Evolutionary conservation across 2,329 filamentous ascomycete species (phyloP).

Genomic region (Xylariaceae sp.): DNA sequence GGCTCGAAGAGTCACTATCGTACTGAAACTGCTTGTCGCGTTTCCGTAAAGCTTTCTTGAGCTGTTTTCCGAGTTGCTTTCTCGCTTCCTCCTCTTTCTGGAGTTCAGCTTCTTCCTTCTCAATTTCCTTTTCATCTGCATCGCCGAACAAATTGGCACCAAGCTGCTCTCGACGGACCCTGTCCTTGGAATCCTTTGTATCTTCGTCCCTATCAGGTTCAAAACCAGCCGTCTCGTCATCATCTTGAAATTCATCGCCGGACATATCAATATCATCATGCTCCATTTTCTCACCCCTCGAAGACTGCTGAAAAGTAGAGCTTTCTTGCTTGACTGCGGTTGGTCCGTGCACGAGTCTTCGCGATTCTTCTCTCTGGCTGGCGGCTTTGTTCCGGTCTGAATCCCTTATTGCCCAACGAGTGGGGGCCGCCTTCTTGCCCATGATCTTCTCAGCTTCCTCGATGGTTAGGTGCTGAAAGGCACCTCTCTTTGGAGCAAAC

Average conservation of each 20-base stretch:
- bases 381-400: slow-evolving; percentile 49
- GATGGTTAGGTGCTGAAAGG: slow-evolving; percentile 71
- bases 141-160: slow-evolving; percentile 78
- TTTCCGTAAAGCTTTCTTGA: slow-evolving; percentile 77
- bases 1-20: slow-evolving; percentile 59
- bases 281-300: slow-evolving; percentile 61
- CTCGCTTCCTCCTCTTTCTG: slow-evolving; percentile 64
- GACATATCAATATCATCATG: slow-evolving; percentile 66
- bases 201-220: slow-evolving; percentile 81
- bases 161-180: slow-evolving; percentile 77
- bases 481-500: slow-evolving; percentile 69
- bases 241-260: slow-evolving; percentile 77
- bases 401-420: slow-evolving; percentile 75
- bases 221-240: slow-evolving; percentile 73
- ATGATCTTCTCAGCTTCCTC: slow-evolving; percentile 84
- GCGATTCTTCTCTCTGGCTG: slow-evolving; percentile 56
- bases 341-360: slow-evolving; percentile 54
- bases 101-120: slow-evolving; percentile 68
- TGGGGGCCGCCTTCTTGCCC: slow-evolving; percentile 70
- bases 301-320: slow-evolving; percentile 57
- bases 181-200: slow-evolving; percentile 64
- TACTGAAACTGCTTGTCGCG: slow-evolving; percentile 85
- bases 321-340: slow-evolving; percentile 66
- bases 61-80: slow-evolving; percentile 68
- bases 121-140: slow-evolving; percentile 65